Evolutionary conservation across 1,139 yeast genomes (phyloP), one percentile per base, ranked within the genome.

Genomic region (Geotrichum siamense): DNA sequence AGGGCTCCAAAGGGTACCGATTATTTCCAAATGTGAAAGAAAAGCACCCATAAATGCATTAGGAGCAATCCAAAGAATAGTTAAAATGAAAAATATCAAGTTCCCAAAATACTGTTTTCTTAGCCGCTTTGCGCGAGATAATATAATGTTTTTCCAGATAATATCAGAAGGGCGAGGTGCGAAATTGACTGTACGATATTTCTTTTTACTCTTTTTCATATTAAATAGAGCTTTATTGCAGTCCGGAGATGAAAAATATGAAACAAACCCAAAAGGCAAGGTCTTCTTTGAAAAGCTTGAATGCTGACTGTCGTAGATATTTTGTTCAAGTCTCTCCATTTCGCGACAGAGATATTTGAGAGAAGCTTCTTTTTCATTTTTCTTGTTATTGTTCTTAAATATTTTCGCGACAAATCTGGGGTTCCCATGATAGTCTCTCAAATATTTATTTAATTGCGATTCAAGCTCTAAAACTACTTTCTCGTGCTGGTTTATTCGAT

Each of bases 1-100:
- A 3, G 55, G 55, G 2, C 60, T 58, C 67, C 69, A 66, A 3
- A 65, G 52, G 8, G 54, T 55, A 1, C 68, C 71, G 21, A 67
- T 55, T 28, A 67, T 53, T 31, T 61, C 61, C 48, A 64, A 47
- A 47, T 65, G 65, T 5, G 67, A 57, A 21, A 65, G 34, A 42
- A 67, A 67, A 34, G 69, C 65, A 15, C 71, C 70, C 39, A 67
- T 61, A 43, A 67, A 62, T 1, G 71, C 70, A 46, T 63, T 65
- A 2, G 71, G 71, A 2, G 63, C 63, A 21, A 66, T 60, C 70
- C 70, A 67, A 3, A 59, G 52, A 3, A 67, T 33, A 47, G 65
- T 48, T 34, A 67, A 39, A 2, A 49, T 44, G 0, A 55, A 47
- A 44, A 57, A 67, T 2, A 67, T 31, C 1, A 62, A 26, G 43